phyloP scores from a whole-genome alignment of 169 alveolate species.

The Plasmodium fragile region DNA sequence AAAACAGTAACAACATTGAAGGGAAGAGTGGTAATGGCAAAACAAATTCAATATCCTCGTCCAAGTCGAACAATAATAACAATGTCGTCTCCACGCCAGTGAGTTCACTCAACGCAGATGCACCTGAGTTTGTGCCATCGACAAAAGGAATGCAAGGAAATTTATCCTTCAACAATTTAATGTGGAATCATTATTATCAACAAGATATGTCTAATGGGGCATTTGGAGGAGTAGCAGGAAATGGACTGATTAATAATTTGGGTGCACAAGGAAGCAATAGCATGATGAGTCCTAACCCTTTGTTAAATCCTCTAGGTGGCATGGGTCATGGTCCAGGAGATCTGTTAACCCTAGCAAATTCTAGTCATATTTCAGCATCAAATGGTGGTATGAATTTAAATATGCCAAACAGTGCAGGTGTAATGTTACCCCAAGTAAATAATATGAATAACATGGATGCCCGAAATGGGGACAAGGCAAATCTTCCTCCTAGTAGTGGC shows the following conservation, averaged over 20 bases:
- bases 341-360: conserved; percentile 1
- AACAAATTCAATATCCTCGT: not conserved
- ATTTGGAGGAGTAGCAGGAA: not conserved
- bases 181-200: conserved; percentile 75
- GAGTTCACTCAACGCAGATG: conserved; percentile 76
- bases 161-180: conserved; percentile 26
- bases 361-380: not conserved
- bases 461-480: not conserved
- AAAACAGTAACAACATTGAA: not conserved
- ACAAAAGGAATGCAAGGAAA: conserved; percentile 32
- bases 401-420: not conserved
- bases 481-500: not conserved
- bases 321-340: conserved; percentile 8
- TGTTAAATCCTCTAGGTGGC: conserved; percentile 4
- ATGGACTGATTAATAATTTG: conserved; percentile 9
- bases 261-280: conserved; percentile 15
- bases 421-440: not conserved
- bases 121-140: conserved; percentile 77
- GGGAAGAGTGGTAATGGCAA: not conserved
- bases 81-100: not conserved
- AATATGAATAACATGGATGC: not conserved
- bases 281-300: conserved; percentile 18
- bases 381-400: not conserved
- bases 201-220: conserved; percentile 33
- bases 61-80: not conserved